phyloP scores from a whole-genome alignment of 1,284 basidiomycete species.

The Schizophyllum amplum region DNA sequence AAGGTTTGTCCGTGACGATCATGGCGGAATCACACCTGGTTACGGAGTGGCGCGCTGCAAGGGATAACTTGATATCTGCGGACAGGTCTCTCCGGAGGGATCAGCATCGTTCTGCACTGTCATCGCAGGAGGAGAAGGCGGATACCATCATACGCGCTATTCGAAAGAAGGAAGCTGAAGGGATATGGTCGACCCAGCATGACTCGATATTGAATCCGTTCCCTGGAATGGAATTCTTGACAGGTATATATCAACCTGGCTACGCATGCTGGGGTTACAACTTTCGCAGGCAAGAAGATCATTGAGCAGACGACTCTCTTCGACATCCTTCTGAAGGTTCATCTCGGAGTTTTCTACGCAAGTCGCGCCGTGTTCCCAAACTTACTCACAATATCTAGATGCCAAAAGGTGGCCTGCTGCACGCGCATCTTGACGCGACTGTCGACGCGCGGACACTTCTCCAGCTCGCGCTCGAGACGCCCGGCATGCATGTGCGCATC shows the following conservation, averaged over 20 bases:
- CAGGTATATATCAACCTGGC: slow-evolving; percentile 29
- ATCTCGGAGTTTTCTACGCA: neutral
- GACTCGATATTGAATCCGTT: slow-evolving; percentile 52
- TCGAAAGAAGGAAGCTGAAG: slow-evolving; percentile 42
- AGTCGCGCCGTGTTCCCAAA: neutral
- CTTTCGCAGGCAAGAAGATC: slow-evolving; percentile 41
- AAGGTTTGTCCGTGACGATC: neutral
- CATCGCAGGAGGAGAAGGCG: slow-evolving; percentile 38
- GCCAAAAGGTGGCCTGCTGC: slow-evolving; percentile 69
- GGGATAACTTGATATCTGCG: neutral
- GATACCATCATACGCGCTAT: slow-evolving; percentile 47
- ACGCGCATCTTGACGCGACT: slow-evolving; percentile 63
- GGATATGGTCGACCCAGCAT: slow-evolving; percentile 50
- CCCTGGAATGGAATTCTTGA: slow-evolving; percentile 72
- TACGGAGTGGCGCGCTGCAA: neutral
- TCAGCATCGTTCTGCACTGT: slow-evolving; percentile 10
- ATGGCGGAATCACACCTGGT: neutral
- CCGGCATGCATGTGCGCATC: slow-evolving; percentile 49
- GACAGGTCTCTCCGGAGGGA: neutral
- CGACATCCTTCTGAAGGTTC: slow-evolving; percentile 48
- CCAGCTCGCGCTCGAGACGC: slow-evolving; percentile 43
- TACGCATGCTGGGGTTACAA: neutral
- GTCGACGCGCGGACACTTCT: slow-evolving; percentile 48
- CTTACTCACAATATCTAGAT: slow-evolving; percentile 35
- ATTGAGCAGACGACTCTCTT: slow-evolving; percentile 55